phyloP scores from a whole-genome alignment of 208 protist species.

The Leishmania major region DNA sequence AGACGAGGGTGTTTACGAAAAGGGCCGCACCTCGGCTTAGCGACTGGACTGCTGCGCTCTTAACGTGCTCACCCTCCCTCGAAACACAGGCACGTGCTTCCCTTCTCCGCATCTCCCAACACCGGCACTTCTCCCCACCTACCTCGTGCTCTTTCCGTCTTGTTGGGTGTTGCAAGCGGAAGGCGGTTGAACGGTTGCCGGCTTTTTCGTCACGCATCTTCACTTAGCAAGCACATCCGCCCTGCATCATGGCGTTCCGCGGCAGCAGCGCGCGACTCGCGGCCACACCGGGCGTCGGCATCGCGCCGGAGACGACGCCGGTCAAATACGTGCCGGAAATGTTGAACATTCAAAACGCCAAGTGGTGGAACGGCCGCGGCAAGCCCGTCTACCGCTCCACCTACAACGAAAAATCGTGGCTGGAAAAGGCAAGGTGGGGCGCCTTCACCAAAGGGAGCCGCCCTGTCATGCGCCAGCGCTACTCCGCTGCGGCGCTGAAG shows the following conservation, averaged over 20 bases:
- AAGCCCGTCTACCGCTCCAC: slow-evolving; percentile 64
- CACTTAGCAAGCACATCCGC: not conserved
- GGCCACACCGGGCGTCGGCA: slow-evolving; percentile 73
- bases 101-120: not conserved
- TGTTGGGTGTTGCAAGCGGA: not conserved
- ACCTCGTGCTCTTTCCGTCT: not conserved
- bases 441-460: slow-evolving; percentile 58
- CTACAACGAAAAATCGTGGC: slow-evolving; percentile 86
- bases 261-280: slow-evolving; percentile 49
- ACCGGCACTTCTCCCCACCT: not conserved
- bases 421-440: slow-evolving; percentile 59
- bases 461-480: slow-evolving; percentile 75
- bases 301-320: slow-evolving; percentile 89
- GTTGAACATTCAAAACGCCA: slow-evolving; percentile 84
- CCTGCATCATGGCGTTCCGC: slow-evolving; percentile 32
- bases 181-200: not conserved
- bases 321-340: slow-evolving; percentile 91
- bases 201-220: not conserved
- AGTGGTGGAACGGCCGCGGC: slow-evolving; percentile 79
- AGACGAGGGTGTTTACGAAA: not conserved
- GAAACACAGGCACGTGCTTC: not conserved
- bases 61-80: not conserved
- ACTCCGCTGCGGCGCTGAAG: slow-evolving; percentile 74
- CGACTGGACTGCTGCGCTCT: not conserved
- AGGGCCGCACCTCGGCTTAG: not conserved